phyloP scores from a whole-genome alignment of 2,329 filamentous ascomycete species.

The Gaeumannomyces sp. region DNA sequence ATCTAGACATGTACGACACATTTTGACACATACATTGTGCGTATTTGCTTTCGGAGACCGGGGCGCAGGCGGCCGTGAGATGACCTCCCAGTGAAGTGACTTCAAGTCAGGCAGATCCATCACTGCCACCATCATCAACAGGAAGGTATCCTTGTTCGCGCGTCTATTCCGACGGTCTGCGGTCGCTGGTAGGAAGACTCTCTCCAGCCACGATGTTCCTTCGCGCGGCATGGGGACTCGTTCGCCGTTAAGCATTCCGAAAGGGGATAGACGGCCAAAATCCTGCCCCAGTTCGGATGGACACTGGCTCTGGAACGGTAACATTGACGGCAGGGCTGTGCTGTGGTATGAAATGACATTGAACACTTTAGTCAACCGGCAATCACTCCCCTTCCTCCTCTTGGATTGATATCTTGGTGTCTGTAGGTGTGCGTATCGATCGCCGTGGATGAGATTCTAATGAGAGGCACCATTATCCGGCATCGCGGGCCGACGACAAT shows the following conservation, averaged over 20 bases:
- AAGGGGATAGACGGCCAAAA: background rate
- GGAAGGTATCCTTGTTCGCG: background rate
- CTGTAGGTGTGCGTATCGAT: background rate
- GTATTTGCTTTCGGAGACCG: too few species aligned
- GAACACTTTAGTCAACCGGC: too few species aligned
- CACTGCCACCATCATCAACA: background rate
- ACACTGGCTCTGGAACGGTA: background rate
- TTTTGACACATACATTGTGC: too few species aligned
- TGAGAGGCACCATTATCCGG: background rate
- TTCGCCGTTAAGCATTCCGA: background rate
- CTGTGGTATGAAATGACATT: too few species aligned
- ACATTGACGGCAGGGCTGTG: background rate
- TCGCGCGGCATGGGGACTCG: background rate
- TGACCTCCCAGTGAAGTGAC: background rate
- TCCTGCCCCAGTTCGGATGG: background rate
- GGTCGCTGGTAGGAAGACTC: background rate
- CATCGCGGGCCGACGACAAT: background rate
- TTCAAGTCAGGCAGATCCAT: background rate
- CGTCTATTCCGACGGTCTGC: background rate
- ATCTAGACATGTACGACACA: too few species aligned
- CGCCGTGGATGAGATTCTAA: background rate
- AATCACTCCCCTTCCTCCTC: background rate
- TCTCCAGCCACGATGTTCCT: background rate
- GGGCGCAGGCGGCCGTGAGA: too few species aligned
- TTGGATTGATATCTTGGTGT: background rate